Conservation (phyloP, 169 alveolate species). For the Plasmodium knowlesi region DNA sequence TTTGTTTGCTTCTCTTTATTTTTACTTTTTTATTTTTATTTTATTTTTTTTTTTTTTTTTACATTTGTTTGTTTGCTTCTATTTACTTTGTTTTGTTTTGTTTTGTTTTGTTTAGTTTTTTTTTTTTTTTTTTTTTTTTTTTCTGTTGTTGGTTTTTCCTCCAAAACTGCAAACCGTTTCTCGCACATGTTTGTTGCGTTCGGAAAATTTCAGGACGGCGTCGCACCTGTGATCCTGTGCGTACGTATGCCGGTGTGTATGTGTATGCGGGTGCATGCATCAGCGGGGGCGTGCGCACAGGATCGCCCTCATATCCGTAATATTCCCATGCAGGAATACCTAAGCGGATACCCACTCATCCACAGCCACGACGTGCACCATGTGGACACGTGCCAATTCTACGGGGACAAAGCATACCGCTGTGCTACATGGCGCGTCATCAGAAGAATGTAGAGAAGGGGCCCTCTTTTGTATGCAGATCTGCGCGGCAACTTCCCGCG, state of each 20-base stretch:
- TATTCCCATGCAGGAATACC: neutral
- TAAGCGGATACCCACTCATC: neutral
- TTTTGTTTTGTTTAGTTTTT: too few relatives aligned
- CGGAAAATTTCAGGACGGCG: neutral
- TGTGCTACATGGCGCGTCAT: neutral
- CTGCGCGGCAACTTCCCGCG: neutral
- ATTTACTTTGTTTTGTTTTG: neutral
- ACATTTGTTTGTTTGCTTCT: neutral
- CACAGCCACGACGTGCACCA: neutral
- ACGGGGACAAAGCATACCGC: neutral
- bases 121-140: neutral
- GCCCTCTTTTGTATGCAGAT: neutral
- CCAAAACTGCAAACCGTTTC: neutral
- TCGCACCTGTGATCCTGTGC: slow-evolving; percentile 47
- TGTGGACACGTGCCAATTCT: neutral
- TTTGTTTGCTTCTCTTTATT: neutral
- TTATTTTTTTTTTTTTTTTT: too few relatives aligned
- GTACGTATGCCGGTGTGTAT: neutral
- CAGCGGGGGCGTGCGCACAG: neutral
- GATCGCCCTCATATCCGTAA: neutral
- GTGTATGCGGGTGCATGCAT: neutral
- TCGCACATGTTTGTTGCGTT: neutral
- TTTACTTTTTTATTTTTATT: too few relatives aligned
- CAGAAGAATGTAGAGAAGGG: neutral
- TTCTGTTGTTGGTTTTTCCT: neutral